Percentiles rank a stretch among this genome's conserved stretches.
Evolutionary conservation across 75 land plant genomes (phyloP).

Genomic region (Cryptomeria japonica): DNA sequence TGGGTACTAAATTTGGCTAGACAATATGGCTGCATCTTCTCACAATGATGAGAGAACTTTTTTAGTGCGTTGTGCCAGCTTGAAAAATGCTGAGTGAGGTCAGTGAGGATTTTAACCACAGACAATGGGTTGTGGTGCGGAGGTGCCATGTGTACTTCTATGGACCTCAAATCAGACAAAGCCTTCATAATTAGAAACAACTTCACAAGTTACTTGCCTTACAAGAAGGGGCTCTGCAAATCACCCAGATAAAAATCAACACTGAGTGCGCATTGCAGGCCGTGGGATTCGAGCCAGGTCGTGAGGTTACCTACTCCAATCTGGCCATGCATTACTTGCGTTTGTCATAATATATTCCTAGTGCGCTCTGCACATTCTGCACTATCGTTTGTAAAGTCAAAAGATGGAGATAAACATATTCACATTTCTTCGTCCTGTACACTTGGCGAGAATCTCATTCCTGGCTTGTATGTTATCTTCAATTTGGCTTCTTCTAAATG

Average conservation of each 20-base stretch:
- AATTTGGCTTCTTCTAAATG: too few species aligned
- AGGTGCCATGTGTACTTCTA: background rate
- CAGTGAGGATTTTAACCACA: background rate
- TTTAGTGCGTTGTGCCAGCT: constrained; percentile 13
- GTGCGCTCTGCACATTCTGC: constrained; percentile 14
- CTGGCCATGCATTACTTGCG: background rate
- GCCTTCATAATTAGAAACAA: too few species aligned
- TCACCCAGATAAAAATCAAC: background rate
- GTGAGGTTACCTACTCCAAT: background rate
- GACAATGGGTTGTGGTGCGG: background rate
- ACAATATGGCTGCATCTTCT: background rate
- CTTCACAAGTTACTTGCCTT: too few species aligned
- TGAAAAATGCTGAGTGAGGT: background rate
- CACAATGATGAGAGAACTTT: background rate
- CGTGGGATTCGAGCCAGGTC: background rate
- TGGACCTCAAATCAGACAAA: background rate
- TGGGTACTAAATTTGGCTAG: background rate
- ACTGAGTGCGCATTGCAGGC: background rate
- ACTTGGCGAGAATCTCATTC: background rate
- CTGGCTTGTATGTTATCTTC: too few species aligned
- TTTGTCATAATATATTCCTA: background rate
- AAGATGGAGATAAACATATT: background rate
- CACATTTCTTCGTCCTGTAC: background rate
- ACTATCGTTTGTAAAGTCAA: constrained; percentile 8
- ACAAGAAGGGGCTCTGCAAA: background rate